Conservation (phyloP, 257 asterid species). For the Gentiana dahurica region DNA sequence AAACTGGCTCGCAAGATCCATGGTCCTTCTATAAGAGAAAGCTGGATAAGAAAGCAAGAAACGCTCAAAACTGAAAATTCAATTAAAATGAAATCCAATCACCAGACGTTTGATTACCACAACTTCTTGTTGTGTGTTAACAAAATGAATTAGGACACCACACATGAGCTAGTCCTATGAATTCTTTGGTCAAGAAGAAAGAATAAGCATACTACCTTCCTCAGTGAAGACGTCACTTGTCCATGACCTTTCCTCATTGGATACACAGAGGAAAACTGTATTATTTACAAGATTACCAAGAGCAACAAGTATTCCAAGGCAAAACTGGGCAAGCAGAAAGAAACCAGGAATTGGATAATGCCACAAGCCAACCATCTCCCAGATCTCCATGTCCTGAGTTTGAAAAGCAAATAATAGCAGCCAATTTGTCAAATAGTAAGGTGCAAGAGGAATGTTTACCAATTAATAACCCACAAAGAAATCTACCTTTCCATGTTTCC, state of each 20-base stretch:
- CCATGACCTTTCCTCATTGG: conserved; percentile 64
- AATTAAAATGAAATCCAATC: neutral
- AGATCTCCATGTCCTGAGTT: conserved; percentile 87
- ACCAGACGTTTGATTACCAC: neutral
- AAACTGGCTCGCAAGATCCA: too few species aligned
- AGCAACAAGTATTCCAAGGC: conserved; percentile 96
- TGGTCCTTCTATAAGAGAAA: too few species aligned
- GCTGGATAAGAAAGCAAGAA: too few species aligned
- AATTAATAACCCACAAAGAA: conserved; percentile 12
- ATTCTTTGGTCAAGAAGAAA: conserved; percentile 5
- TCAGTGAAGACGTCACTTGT: conserved; percentile 43
- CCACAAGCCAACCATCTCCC: conserved; percentile 99
- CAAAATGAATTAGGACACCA: too few species aligned
- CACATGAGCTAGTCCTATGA: neutral
- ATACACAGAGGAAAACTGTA: conserved; percentile 66
- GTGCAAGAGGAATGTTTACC: conserved; percentile 10
- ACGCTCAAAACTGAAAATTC: too few species aligned
- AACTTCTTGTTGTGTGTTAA: neutral
- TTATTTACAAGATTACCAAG: conserved; percentile 93
- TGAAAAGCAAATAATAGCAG: conserved; percentile 15
- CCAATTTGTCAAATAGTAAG: conserved; percentile 11
- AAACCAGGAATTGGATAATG: conserved; percentile 98
- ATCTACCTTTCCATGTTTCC: conserved; percentile 82
- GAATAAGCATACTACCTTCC: conserved; percentile 46
- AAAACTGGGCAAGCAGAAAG: conserved; percentile 86